Percentiles rank a stretch among this genome's conserved stretches.
Conservation (phyloP, 23 red algal species). For the Agarophyton chilense region DNA sequence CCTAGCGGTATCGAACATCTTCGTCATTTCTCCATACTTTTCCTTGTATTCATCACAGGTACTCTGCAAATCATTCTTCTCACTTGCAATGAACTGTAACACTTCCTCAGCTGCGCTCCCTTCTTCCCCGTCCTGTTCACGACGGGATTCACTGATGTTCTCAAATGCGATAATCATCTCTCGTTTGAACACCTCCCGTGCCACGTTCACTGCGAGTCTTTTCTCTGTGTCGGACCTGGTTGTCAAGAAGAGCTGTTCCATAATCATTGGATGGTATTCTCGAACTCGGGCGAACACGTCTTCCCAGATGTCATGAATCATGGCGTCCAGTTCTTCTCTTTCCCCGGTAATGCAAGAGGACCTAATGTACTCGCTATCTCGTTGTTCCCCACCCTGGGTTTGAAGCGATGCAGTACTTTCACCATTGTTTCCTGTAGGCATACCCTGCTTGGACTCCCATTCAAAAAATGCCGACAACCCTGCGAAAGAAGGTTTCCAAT, state of each 20-base stretch:
- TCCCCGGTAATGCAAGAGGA: not conserved
- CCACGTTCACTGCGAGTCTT: not conserved
- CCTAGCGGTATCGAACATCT: not conserved
- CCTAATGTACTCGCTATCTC: not conserved
- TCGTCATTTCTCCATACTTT: not conserved
- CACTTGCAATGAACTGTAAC: not conserved
- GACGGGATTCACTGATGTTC: not conserved
- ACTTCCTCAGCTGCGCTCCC: not conserved
- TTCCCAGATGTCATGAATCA: not conserved
- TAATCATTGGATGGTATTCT: not conserved
- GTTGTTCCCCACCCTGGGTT: not conserved
- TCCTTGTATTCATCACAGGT: not conserved
- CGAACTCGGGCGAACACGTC: not conserved
- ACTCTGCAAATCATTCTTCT: not conserved
- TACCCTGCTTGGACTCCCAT: not conserved
- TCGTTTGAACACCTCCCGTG: not conserved
- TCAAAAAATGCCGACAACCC: not conserved
- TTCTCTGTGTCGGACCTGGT: not conserved
- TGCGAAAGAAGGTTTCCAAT: not conserved
- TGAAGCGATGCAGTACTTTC: not conserved
- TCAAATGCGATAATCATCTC: constrained; percentile 4
- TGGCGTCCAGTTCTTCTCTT: not conserved
- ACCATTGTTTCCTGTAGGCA: not conserved
- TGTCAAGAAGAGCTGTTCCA: not conserved
- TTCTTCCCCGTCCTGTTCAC: not conserved